A percentile compares a stretch with the other conserved stretches of the same genome.
These are phyloP conservation scores for Fusarium clavum DNA, from an alignment of 2,329 filamentous ascomycete genomes.

Conservation along the genomic window DNA sequence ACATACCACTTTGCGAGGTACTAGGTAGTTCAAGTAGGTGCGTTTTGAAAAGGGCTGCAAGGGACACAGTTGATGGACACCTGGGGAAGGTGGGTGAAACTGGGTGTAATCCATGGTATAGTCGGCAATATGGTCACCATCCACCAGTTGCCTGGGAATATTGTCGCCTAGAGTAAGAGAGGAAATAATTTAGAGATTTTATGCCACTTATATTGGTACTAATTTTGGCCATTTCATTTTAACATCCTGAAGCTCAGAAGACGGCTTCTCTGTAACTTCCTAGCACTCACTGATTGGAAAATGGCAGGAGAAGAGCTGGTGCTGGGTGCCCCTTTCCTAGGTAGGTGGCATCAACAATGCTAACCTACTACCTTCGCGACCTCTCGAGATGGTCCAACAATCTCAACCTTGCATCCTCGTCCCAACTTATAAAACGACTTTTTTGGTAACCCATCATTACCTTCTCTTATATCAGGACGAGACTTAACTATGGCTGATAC, in stretches of 20 bases:
- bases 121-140: background rate
- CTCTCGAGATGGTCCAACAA: background rate
- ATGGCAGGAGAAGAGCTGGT: background rate
- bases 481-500: slow-evolving; percentile 1
- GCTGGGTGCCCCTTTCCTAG: background rate
- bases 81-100: background rate
- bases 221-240: background rate
- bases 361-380: background rate
- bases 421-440: background rate
- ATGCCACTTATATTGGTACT: background rate
- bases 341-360: background rate
- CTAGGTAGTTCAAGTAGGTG: background rate
- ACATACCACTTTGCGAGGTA: background rate
- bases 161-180: background rate
- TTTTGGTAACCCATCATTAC: background rate
- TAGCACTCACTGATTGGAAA: background rate
- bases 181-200: background rate
- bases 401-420: background rate
- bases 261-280: background rate
- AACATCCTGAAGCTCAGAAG: background rate
- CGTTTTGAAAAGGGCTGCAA: background rate
- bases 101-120: background rate
- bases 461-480: background rate
- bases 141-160: background rate
- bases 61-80: background rate